Base-by-base conservation (phyloP, 225 moss, liverwort and hornwort genomes). In the Sphagnum contortum region DNA sequence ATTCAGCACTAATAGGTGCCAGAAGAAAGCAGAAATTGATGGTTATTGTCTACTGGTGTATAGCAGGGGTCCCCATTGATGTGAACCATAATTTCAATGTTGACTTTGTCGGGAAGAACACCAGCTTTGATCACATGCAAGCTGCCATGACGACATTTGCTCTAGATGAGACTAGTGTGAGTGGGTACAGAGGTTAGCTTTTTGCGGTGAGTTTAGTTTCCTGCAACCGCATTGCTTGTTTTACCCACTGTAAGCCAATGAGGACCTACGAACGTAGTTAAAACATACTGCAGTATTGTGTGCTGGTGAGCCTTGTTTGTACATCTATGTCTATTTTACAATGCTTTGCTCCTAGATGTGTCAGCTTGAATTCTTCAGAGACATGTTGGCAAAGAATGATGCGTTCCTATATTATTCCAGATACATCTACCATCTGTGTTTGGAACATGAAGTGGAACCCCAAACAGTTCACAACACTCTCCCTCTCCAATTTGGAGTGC, bases 41-140 rank as follows among this genome's bases (percentile, higher is more conserved):
- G 29, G 29, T 29, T 29, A 29, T 29, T 29, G 29, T 29, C 29
- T 29, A 29, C 29, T 29, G 29, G 29, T 29, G 29, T 29, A 46
- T 56, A 70, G 45, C 77, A 84, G 82, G 79, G 48, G 86, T 86
- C 59, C 86, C 86, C 4, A 77, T 77, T 52, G 86, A 86, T 71
- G 79, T 82, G 57, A 86, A 86, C 61, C 86, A 86, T 57, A 86
- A 77, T 59, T 86, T 82, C 70, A 79, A 76, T 49, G 86, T 86
- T 5, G 82, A 86, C 49, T 86, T 82, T 48, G 86, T 86, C 8
- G 80, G 84, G 84, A 84, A 84, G 61, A 84, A 77, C 50, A 84
- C 84, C 45, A 84, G 84, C 54, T 86, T 86, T 73, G 86, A 86
- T 61, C 70, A 82, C 48, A 86, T 86, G 86, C 82, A 82, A 57